These are phyloP conservation scores for Amborella trichopoda DNA, from an alignment of 164 flowering plant genomes.

Conservation along the genomic window DNA sequence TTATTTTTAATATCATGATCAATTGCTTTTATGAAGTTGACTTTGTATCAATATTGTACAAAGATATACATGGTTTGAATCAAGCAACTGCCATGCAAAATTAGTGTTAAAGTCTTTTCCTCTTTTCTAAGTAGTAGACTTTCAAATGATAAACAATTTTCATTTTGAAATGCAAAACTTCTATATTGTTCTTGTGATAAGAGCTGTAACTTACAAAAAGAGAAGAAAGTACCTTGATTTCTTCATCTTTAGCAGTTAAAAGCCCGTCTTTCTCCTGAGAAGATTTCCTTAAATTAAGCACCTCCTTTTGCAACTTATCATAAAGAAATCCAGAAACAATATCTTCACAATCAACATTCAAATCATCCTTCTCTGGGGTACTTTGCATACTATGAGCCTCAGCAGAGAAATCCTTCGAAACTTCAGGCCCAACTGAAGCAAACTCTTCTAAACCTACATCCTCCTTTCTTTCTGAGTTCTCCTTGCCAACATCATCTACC, in stretches of 20 bases:
- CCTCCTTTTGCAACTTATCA: conserved; percentile 78
- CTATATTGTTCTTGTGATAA: not conserved
- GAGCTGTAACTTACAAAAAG: not conserved
- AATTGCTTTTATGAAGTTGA: too few relatives aligned
- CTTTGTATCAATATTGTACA: not conserved
- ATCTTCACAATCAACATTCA: conserved; percentile 27
- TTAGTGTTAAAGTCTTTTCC: not conserved
- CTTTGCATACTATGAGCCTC: conserved; percentile 11
- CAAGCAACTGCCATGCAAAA: not conserved
- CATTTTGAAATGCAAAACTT: not conserved
- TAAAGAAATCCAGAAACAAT: conserved; percentile 78
- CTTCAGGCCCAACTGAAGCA: conserved; percentile 10
- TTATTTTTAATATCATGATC: too few relatives aligned
- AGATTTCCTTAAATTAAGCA: conserved; percentile 46
- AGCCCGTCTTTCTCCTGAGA: conserved; percentile 47
- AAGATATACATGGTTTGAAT: conserved; percentile 1
- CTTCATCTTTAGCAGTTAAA: conserved; percentile 58
- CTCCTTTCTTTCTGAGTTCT: conserved; percentile 30
- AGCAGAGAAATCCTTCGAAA: conserved; percentile 16
- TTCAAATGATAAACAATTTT: not conserved
- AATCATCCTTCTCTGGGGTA: conserved; percentile 10
- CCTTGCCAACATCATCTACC: conserved; percentile 39
- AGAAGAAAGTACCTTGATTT: conserved; percentile 49
- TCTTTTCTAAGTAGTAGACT: not conserved
- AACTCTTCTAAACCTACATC: conserved; percentile 11